Base-by-base conservation (phyloP, 78 protist species). In the Dictyostelium firmibasis region DNA sequence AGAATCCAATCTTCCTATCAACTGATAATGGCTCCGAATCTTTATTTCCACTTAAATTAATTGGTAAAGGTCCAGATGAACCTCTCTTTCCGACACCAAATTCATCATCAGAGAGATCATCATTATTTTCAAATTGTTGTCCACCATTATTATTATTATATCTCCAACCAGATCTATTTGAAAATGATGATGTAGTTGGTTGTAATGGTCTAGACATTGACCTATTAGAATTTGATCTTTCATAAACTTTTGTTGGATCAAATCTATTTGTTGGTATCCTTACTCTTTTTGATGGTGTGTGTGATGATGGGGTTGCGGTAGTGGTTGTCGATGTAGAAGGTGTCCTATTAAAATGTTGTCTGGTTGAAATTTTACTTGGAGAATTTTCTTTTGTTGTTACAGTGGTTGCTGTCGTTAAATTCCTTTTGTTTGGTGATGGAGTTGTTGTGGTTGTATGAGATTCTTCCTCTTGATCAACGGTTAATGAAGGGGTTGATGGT, bases 1-100 rank as follows among this genome's bases (percentile, higher is more conserved):
- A 13, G 36, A 86, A 93, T 20, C 35, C 81, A 43, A 76, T 50
- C 11, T 25, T 5, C 6, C 69, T 41, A 50, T 93, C 96, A 3
- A 93, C 64, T 20, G 44, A 29, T 4, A 93, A 47, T 29, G 96
- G 96, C 23, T 93, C 94, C 1, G 75, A 27, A 7, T 76, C 96
- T 62, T 27, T 82, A 25, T 57, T 78, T 20, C 67, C 67, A 57
- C 67, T 20, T 14, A 85, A 27, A 50, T 89, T 89, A 31, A 83
- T 77, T 47, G 88, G 88, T 53, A 77, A 43, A 33, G 77, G 70
- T 29, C 74, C 85, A 1, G 36, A 47, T 16, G 31, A 44, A 5
- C 60, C 75, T 29, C 83, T 29, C 41, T 47, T 60, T 2, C 35
- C 43, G 18, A 72, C 79, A 1, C 86, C 86, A 82, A 23, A 57